Evolutionary conservation across 2,329 filamentous ascomycete species (phyloP).

Genomic region (Aspergillus viridinutans): DNA sequence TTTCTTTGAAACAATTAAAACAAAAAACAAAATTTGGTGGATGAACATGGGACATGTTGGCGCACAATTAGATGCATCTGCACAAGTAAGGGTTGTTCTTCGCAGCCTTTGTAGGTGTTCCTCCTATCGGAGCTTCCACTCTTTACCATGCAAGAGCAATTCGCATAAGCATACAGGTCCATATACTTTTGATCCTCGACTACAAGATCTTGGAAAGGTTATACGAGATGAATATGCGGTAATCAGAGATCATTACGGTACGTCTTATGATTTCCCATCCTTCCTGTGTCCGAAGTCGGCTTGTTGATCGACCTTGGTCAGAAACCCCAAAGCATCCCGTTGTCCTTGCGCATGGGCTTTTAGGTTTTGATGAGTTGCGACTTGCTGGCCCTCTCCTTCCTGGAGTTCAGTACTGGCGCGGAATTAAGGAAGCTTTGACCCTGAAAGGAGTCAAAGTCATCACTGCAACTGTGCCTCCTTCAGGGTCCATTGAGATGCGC

Average conservation of each 20-base stretch:
- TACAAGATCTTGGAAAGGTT: slow-evolving; percentile 48
- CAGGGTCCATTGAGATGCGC: slow-evolving; percentile 55
- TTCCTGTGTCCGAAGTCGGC: background rate
- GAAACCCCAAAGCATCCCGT: slow-evolving; percentile 53
- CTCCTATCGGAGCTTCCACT: slow-evolving; percentile 14
- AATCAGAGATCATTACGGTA: slow-evolving; percentile 56
- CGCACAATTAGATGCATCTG: slow-evolving; percentile 2
- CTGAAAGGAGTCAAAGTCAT: slow-evolving; percentile 58
- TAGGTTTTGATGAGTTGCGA: slow-evolving; percentile 61
- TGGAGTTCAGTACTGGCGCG: slow-evolving; percentile 61
- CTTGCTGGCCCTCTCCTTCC: slow-evolving; percentile 52
- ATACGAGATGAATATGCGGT: slow-evolving; percentile 61
- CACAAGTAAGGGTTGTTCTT: background rate
- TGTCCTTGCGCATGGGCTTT: slow-evolving; percentile 60
- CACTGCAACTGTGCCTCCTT: slow-evolving; percentile 56
- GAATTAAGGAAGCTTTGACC: slow-evolving; percentile 56
- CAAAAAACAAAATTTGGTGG: slow-evolving; percentile 5
- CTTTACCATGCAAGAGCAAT: slow-evolving; percentile 10
- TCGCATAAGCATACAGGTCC: slow-evolving; percentile 3
- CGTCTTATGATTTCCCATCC: background rate
- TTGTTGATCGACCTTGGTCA: slow-evolving; percentile 8
- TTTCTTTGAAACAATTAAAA: slow-evolving; percentile 11
- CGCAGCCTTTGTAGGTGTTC: background rate
- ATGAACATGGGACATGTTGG: slow-evolving; percentile 20
- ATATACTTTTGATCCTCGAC: slow-evolving; percentile 43